phyloP scores from a whole-genome alignment of 2,329 filamentous ascomycete species.

The Colletotrichum chlorophyti region DNA sequence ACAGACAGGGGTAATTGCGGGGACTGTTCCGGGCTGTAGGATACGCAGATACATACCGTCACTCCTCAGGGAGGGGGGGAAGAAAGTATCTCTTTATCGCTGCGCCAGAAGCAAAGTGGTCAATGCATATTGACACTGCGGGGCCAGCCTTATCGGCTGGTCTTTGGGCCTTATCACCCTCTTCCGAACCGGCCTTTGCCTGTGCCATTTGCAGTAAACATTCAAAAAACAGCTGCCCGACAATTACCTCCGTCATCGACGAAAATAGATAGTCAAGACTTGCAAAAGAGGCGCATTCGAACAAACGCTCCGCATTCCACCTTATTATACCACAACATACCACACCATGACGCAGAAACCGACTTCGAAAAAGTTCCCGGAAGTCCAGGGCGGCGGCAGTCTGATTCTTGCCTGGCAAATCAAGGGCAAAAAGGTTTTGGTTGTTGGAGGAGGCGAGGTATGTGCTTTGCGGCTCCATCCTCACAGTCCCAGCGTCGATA shows the following conservation, averaged over 20 bases:
- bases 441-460: conserved; percentile 95
- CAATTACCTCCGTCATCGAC: conserved; percentile 11
- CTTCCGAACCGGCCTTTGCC: not conserved
- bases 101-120: no score
- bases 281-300: no score
- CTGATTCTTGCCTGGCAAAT: conserved; percentile 97
- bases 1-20: not conserved
- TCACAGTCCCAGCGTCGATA: no score
- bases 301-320: not conserved
- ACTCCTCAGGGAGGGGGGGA: not conserved
- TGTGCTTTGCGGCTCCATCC: conserved; percentile 37
- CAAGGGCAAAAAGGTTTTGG: conserved; percentile 85
- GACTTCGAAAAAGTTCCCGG: conserved; percentile 65
- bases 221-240: conserved; percentile 11
- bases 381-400: conserved; percentile 88
- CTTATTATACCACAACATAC: not conserved
- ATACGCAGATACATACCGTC: not conserved
- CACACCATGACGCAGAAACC: conserved; percentile 28
- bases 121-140: not conserved
- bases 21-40: not conserved
- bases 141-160: conserved; percentile 11
- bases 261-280: no score
- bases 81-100: not conserved
- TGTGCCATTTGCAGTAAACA: not conserved
- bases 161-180: conserved; percentile 11